phyloP scores from a whole-genome alignment of 257 asterid species.

The Rauvolfia tetraphylla region DNA sequence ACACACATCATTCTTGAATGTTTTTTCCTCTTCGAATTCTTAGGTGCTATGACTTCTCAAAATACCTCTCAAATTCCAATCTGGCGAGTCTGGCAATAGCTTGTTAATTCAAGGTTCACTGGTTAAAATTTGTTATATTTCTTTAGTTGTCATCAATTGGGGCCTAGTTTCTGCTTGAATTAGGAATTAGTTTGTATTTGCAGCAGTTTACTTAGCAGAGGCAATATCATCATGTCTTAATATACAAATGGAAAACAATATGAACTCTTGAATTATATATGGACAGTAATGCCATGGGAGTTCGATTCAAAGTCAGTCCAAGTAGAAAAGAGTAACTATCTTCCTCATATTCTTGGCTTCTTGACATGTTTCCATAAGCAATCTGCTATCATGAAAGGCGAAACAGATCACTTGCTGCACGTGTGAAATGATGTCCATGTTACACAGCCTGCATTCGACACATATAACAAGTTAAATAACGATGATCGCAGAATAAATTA shows the following conservation, averaged over 20 bases:
- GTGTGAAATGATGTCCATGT: constrained; percentile 95
- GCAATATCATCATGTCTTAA: constrained; percentile 1
- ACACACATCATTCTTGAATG: no score
- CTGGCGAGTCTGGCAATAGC: no score
- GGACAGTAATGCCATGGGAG: constrained; percentile 10
- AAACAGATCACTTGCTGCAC: constrained; percentile 97
- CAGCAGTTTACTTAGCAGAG: constrained; percentile 1
- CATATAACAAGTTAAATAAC: not conserved
- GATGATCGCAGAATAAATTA: no score
- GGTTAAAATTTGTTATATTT: no score
- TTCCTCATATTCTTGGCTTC: constrained; percentile 90
- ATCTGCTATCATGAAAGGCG: constrained; percentile 91
- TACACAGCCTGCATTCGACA: constrained; percentile 70
- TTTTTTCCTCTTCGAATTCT: no score
- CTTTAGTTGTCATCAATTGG: not conserved
- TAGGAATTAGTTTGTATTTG: not conserved
- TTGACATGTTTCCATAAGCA: constrained; percentile 97
- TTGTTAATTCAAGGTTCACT: no score
- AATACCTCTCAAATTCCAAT: no score
- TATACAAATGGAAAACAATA: constrained; percentile 11
- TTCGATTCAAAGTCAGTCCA: constrained; percentile 44
- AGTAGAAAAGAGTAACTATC: constrained; percentile 90
- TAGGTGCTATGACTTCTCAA: no score
- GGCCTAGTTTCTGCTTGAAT: no score
- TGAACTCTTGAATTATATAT: constrained; percentile 19